phyloP scores from a whole-genome alignment of 495 filamentous ascomycete species.

The Neurospora sp. region DNA sequence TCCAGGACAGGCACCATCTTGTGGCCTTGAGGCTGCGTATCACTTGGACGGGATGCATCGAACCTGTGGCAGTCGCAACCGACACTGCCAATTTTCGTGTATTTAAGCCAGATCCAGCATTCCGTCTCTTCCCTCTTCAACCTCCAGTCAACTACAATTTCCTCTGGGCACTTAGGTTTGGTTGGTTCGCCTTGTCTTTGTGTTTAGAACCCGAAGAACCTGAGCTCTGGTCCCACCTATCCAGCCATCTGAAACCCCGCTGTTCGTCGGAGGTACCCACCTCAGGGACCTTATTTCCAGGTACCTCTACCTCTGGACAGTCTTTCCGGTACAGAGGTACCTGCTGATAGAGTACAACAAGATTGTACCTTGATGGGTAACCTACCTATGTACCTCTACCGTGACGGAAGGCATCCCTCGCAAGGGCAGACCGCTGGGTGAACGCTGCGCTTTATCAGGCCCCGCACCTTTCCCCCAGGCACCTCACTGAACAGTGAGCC shows the following conservation, averaged over 20 bases:
- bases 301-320: background rate
- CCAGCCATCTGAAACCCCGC: background rate
- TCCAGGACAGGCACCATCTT: background rate
- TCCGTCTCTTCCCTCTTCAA: no score
- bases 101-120: no score
- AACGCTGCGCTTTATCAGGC: background rate
- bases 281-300: background rate
- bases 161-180: no score
- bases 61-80: background rate
- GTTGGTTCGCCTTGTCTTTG: no score
- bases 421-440: background rate
- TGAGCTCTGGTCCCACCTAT: background rate
- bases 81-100: no score
- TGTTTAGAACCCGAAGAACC: background rate
- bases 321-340: background rate
- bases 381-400: no score
- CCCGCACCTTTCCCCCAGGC: background rate
- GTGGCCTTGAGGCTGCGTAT: background rate
- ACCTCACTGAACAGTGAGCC: background rate
- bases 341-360: background rate
- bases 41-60: background rate
- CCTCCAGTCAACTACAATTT: no score
- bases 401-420: background rate
- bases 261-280: background rate
- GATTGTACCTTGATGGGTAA: background rate